A percentile compares a stretch with the other conserved stretches of the same genome.
Conservation (phyloP, 371 early-diverging fungal genomes). For the Haplosporangium sp. region DNA sequence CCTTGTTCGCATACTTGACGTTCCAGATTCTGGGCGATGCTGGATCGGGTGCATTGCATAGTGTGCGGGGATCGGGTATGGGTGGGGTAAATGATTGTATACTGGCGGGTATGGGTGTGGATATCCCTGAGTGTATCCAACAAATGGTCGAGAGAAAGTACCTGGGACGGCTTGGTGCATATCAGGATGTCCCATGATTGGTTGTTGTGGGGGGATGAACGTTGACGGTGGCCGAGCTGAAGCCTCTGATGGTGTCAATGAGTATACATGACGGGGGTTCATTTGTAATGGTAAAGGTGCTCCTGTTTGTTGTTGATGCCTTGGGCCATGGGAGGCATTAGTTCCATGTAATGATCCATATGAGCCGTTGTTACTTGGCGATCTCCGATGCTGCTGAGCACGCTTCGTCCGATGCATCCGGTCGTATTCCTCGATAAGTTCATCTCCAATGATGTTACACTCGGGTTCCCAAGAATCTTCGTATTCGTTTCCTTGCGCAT, state of each 20-base stretch:
- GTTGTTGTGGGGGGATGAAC: not conserved
- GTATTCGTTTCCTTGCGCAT: slow-evolving; percentile 34
- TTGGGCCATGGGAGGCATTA: not conserved
- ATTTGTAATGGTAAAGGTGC: not conserved
- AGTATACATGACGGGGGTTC: not conserved
- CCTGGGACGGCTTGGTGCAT: not conserved
- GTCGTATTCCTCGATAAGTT: slow-evolving; percentile 50
- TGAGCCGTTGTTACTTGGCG: slow-evolving; percentile 10
- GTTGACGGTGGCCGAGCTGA: not conserved
- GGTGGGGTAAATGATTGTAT: not conserved
- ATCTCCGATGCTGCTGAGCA: slow-evolving; percentile 8
- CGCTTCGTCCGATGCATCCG: slow-evolving; percentile 17
- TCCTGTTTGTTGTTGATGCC: not conserved
- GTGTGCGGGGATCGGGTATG: not conserved
- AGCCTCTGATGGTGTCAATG: not conserved
- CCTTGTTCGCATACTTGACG: no score
- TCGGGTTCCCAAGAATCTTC: slow-evolving; percentile 54
- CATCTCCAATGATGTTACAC: slow-evolving; percentile 41
- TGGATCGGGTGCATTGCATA: not conserved
- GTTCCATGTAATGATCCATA: slow-evolving; percentile 2
- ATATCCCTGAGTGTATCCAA: no score
- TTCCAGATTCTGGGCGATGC: not conserved
- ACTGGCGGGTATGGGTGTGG: not conserved
- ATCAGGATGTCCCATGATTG: not conserved
- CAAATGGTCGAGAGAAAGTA: no score